Evolutionary conservation across 1,284 basidiomycete genomes (phyloP), one percentile per base, ranked within the genome.

Genomic region (Earliella scabrosa): DNA sequence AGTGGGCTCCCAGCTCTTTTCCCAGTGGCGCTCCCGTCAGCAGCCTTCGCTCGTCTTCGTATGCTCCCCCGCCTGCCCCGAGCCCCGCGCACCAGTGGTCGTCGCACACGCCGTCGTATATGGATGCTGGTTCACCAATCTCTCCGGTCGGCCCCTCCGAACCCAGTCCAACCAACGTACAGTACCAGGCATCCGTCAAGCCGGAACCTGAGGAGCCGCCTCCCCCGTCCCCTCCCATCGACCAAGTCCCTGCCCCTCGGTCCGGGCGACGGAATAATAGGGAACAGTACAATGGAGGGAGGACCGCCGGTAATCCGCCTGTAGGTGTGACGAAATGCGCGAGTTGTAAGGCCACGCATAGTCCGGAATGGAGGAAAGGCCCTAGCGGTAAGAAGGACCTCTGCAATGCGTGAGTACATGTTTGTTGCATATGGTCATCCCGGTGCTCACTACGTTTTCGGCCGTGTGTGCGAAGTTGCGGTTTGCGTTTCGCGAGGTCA

Each of bases 281-380:
- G 54, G 73, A 74, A 21, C 64, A 67, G 32, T 68, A 70, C 26
- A 69, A 61, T 20, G 68, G 71, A 23, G 69, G 70, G 52, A 67
- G 73, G 47, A 67, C 71, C 41, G 63, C 68, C 11, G 81, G 82
- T 21, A 87, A 86, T 58, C 82, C 92, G 13, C 92, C 92, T 0
- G 81, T 82, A 32, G 90, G 93, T 5, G 78, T 93, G 10, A 74
- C 83, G 49, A 84, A 84, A 63, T 97, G 94, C 73, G 82, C 88
- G 14, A 92, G 88, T 66, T 97, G 94, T 74, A 91, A 88, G 70
- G 90, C 81, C 21, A 90, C 86, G 13, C 86, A 88, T 50, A 94
- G 91, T 65, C 95, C 95, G 0, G 96, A 98, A 72, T 98, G 95
- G 95, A 80, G 95, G 66, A 95, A 97, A 72, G 93, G 90, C 16